Conservation (phyloP, 2,329 filamentous ascomycete genomes). For the Massarina eburnea region DNA sequence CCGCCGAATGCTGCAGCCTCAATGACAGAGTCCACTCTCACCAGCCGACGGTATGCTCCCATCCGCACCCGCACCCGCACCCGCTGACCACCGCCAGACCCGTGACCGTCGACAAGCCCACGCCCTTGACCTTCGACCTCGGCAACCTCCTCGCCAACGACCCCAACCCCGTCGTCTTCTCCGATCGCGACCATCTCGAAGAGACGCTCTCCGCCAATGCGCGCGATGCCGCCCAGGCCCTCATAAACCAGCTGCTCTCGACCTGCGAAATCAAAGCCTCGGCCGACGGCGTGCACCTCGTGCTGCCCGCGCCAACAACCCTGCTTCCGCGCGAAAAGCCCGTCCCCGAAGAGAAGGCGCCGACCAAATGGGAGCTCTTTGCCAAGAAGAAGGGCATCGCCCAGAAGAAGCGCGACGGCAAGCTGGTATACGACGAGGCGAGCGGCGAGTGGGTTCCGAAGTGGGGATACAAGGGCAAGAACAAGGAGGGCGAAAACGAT, state of each 20-base stretch:
- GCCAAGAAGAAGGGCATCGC: conserved; percentile 92
- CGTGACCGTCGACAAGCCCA: conserved; percentile 66
- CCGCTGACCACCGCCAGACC: conserved; percentile 24
- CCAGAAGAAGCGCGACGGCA: conserved; percentile 73
- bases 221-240: conserved; percentile 85
- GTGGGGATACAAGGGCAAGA: conserved; percentile 92
- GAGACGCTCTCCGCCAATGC: conserved; percentile 70
- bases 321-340: conserved; percentile 88
- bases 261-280: conserved; percentile 79
- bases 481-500: conserved; percentile 79
- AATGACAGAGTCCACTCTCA: conserved; percentile 36
- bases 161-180: conserved; percentile 73
- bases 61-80: conserved; percentile 2
- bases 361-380: conserved; percentile 95
- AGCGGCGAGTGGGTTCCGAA: conserved; percentile 87
- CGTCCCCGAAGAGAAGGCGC: conserved; percentile 75
- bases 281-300: conserved; percentile 70
- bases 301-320: conserved; percentile 71
- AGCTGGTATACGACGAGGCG: conserved; percentile 82
- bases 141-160: conserved; percentile 84
- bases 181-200: conserved; percentile 56
- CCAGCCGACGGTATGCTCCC: conserved; percentile 32
- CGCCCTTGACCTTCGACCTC: conserved; percentile 89
- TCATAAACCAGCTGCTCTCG: conserved; percentile 92
- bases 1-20: conserved; percentile 28